Conservation (phyloP, 306 rosid genomes). For the Ormosia emarginata region DNA sequence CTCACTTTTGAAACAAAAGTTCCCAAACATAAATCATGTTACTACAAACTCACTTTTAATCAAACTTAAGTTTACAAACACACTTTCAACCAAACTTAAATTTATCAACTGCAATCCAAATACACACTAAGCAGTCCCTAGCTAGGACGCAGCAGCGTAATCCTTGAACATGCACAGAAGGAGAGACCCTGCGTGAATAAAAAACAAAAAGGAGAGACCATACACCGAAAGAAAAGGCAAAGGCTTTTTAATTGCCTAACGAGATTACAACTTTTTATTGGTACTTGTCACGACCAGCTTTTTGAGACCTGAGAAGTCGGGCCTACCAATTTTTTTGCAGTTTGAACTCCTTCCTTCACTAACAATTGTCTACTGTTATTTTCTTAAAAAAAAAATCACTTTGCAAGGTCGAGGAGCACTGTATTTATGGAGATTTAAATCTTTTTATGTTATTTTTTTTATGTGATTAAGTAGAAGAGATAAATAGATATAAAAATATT, state of each 20-base stretch:
- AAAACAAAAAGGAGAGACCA: too few relatives aligned
- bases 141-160: not conserved
- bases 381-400: too few relatives aligned
- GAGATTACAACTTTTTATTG: conserved; percentile 43
- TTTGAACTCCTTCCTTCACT: not conserved
- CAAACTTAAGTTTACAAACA: too few relatives aligned
- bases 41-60: too few relatives aligned
- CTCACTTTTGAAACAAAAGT: too few relatives aligned
- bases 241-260: conserved; percentile 24
- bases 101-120: too few relatives aligned
- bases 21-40: too few relatives aligned
- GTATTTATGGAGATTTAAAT: too few relatives aligned
- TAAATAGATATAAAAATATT: too few relatives aligned
- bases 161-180: conserved; percentile 11
- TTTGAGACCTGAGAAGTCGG: conserved; percentile 31
- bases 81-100: too few relatives aligned
- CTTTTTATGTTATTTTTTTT: too few relatives aligned
- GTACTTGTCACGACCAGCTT: conserved; percentile 50
- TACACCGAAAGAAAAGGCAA: not conserved
- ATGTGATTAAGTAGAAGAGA: too few relatives aligned
- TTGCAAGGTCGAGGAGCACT: not conserved
- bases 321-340: not conserved
- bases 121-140: not conserved
- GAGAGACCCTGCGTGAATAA: not conserved
- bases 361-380: not conserved